Conservation (phyloP, 2,329 filamentous ascomycete species). For the Cryphonectria japonica region DNA sequence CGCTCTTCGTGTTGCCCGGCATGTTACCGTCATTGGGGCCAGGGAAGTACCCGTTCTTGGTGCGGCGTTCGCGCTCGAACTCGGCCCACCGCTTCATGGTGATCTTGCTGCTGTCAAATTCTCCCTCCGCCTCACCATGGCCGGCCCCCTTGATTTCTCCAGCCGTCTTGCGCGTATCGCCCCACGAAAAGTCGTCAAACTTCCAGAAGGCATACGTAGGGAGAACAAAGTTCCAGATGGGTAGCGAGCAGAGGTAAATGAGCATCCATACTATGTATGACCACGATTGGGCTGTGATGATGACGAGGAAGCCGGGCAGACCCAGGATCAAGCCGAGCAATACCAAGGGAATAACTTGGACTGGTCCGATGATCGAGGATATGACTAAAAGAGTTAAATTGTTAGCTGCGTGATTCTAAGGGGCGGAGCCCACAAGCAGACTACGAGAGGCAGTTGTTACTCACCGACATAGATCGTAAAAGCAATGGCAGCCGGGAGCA, state of each 20-base stretch:
- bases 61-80: constrained; percentile 74
- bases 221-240: constrained; percentile 96
- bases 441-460: constrained; percentile 40
- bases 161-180: constrained; percentile 93
- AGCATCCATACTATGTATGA: constrained; percentile 96
- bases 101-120: constrained; percentile 98
- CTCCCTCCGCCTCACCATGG: constrained; percentile 80
- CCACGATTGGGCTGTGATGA: constrained; percentile 90
- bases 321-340: constrained; percentile 89
- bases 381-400: constrained; percentile 60
- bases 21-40: constrained; percentile 56
- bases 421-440: background rate
- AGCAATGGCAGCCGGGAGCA: constrained; percentile 91
- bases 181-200: constrained; percentile 99
- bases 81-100: constrained; percentile 99
- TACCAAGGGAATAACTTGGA: constrained; percentile 88
- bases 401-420: constrained; percentile 17
- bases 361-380: constrained; percentile 78
- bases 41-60: constrained; percentile 51
- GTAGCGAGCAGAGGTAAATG: constrained; percentile 90
- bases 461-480: constrained; percentile 96
- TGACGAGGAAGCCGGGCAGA: constrained; percentile 87
- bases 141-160: constrained; percentile 88
- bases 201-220: constrained; percentile 98
- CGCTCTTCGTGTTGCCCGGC: constrained; percentile 40